Evolutionary conservation across 306 rosid genomes (phyloP).

Genomic region (Vigna unguiculata): DNA sequence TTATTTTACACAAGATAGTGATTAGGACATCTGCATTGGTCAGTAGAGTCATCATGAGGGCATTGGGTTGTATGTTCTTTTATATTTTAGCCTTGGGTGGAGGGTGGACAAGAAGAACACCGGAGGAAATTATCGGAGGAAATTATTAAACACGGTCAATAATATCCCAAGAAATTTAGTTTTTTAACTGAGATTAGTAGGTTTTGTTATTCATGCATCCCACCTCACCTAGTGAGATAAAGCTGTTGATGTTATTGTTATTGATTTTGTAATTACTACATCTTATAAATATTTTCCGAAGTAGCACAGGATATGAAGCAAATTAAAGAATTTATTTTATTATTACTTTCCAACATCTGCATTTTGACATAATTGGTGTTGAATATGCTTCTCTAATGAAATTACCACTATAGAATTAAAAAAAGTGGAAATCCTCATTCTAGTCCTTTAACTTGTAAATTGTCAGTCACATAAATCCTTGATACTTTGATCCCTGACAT

Average conservation of each 20-base stretch:
- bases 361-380: neutral
- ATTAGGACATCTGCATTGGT: too few relatives aligned
- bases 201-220: neutral
- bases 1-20: neutral
- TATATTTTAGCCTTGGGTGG: too few relatives aligned
- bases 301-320: slow-evolving; percentile 5
- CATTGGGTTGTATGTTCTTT: too few relatives aligned
- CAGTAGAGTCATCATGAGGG: too few relatives aligned
- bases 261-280: slow-evolving; percentile 1
- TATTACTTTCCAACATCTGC: slow-evolving; percentile 4
- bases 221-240: neutral
- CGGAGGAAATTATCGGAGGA: too few relatives aligned
- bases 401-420: neutral
- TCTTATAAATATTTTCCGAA: slow-evolving; percentile 5
- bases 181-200: neutral
- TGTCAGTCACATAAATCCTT: neutral
- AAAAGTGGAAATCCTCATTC: neutral
- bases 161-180: too few relatives aligned
- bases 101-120: too few relatives aligned
- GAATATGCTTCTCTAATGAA: slow-evolving; percentile 2
- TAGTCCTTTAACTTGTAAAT: neutral
- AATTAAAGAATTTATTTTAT: slow-evolving; percentile 15
- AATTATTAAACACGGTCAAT: too few relatives aligned
- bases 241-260: neutral
- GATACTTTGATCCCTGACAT: neutral